Evolutionary conservation across 177 flowering plant genomes (phyloP), one percentile per base, ranked within the genome.

Genomic region (Vitis hybrid): DNA sequence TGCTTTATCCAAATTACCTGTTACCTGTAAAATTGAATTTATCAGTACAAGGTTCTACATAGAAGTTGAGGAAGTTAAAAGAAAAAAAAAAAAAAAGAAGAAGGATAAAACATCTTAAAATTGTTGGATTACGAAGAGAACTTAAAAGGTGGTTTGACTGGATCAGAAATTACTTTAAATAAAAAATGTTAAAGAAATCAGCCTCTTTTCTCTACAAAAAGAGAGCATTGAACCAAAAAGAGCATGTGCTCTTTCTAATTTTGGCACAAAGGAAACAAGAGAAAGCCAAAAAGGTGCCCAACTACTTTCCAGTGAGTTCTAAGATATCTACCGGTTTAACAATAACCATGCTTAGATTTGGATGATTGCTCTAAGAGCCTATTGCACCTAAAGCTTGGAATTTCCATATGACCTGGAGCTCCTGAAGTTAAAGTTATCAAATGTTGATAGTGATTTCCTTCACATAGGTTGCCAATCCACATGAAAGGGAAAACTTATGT

Each of bases 1-100:
- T 60, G 66, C 59, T 68, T 69, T 68, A 49, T 22, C 73, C 16
- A 55, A 22, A 20, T 62, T 50, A 57, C 71, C 64, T 19, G n/a
- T 60, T 53, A 66, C 79, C 90, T 88, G 61, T 53, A 74, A 70
- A 52, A 58, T 3, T 6, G 5, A 59, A 55, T 56, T 33, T 50
- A 31, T 65, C 18, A 69, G 65, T 49, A 64, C 15, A 64, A 70
- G n/a, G 61, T 20, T 39, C 2, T 18, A 15, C 12, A 26, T 57
- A 20, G 59, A 63, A 64, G 1, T 18, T 39, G 51, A 19, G 3
- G 29, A 65, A 4, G 0, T n/a, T 33, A 58, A 26, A 26, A 26
- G 16, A 20, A 66, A 39, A 6, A 20, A 0, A 19, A 19, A 19
- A 19, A 1, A 20, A 20, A 19, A 19, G 45, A 39, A 39, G 45